Conservation (phyloP, 1,284 basidiomycete species). For the Pyrrhoderma noxium region DNA sequence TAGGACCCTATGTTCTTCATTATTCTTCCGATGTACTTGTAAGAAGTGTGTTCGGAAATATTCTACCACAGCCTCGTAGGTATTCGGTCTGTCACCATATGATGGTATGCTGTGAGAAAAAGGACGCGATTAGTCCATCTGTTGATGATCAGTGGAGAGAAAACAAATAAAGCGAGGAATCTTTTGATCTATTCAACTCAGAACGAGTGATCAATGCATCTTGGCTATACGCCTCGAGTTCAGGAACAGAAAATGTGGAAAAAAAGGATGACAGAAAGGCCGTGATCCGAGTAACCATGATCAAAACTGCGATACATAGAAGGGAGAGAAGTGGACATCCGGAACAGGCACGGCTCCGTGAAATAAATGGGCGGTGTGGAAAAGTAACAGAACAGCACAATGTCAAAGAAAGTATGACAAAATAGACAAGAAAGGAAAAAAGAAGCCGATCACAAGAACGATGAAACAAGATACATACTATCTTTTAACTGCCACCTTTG, state of each 20-base stretch:
- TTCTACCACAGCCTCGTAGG: constrained; percentile 69
- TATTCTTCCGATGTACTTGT: constrained; percentile 71
- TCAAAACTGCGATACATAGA: too few species aligned
- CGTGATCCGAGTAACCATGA: too few species aligned
- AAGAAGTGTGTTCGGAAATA: constrained; percentile 81
- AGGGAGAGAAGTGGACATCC: too few species aligned
- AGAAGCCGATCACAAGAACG: background rate
- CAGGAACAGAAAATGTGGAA: too few species aligned
- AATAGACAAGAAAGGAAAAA: background rate
- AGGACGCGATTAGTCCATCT: background rate
- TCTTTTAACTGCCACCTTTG: constrained; percentile 62
- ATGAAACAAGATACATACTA: constrained; percentile 47
- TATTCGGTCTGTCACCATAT: constrained; percentile 70
- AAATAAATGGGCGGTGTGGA: too few species aligned
- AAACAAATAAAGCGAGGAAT: constrained; percentile 19
- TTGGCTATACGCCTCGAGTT: too few species aligned
- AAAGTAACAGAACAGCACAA: constrained; percentile 5
- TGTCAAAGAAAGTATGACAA: background rate
- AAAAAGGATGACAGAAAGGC: too few species aligned
- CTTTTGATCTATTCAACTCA: too few species aligned
- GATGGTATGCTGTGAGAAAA: constrained; percentile 58
- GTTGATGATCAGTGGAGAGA: constrained; percentile 5
- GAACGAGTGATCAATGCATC: too few species aligned
- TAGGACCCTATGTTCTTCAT: constrained; percentile 67
- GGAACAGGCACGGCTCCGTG: too few species aligned